Conservation (phyloP, 257 asterid genomes). For the Marsdenia floribunda region DNA sequence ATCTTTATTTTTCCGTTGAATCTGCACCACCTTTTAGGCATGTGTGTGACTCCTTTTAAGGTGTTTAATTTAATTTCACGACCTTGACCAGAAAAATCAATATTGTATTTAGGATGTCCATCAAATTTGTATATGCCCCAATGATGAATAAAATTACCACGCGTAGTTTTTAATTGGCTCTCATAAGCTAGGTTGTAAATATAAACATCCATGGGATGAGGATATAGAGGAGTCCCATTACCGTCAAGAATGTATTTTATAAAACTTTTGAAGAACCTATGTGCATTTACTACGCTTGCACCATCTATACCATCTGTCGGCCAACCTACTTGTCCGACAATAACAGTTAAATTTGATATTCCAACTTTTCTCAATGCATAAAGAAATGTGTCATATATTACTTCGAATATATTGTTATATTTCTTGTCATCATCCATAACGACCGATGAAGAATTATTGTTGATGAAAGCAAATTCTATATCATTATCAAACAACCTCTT, state of each 20-base stretch:
- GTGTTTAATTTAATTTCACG: conserved; percentile 26
- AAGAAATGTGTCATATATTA: conserved; percentile 51
- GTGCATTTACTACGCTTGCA: conserved; percentile 22
- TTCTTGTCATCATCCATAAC: conserved; percentile 36
- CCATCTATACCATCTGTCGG: conserved; percentile 50
- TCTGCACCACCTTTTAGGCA: conserved; percentile 57
- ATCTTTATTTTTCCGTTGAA: conserved; percentile 16
- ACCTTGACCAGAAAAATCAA: conserved; percentile 47
- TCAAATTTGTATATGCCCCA: conserved; percentile 68
- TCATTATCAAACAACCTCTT: conserved; percentile 22
- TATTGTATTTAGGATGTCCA: conserved; percentile 55
- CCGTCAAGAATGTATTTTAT: conserved; percentile 38
- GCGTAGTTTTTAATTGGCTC: conserved; percentile 39
- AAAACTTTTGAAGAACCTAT: conserved; percentile 51
- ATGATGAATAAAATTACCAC: conserved; percentile 58
- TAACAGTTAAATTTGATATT: conserved; percentile 23
- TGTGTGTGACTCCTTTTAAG: conserved; percentile 39
- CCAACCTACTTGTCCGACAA: conserved; percentile 75
- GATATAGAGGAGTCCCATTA: conserved; percentile 56
- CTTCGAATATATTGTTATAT: conserved; percentile 58
- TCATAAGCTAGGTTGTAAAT: conserved; percentile 60
- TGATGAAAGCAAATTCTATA: conserved; percentile 55
- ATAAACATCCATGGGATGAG: conserved; percentile 41
- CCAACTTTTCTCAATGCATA: conserved; percentile 41
- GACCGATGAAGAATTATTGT: conserved; percentile 33